These are phyloP conservation scores for Andrographis paniculata DNA, from an alignment of 305 asterid species.

Conservation along the genomic window DNA sequence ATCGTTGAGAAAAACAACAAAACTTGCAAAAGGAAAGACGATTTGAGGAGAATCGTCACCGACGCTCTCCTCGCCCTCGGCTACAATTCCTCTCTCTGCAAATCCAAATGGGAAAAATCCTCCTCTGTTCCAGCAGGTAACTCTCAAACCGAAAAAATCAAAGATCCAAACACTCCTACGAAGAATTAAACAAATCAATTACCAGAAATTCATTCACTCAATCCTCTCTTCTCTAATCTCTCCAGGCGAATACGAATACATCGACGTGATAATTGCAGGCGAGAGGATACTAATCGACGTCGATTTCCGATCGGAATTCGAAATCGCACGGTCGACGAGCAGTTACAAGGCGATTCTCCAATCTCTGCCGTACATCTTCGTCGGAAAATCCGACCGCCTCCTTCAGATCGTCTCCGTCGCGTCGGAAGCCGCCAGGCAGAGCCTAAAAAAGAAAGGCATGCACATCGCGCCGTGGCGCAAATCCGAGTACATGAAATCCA, in stretches of 20 bases:
- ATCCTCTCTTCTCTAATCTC: not conserved
- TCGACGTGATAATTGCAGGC: constrained; percentile 46
- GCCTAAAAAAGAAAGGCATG: constrained; percentile 73
- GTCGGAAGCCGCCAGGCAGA: constrained; percentile 49
- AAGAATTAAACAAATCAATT: too few species aligned
- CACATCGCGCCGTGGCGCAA: constrained; percentile 77
- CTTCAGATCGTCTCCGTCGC: constrained; percentile 46
- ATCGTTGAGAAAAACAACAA: constrained; percentile 52
- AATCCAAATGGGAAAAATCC: constrained; percentile 68
- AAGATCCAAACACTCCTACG: too few species aligned
- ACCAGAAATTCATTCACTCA: too few species aligned
- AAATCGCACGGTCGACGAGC: constrained; percentile 61
- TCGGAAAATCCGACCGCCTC: constrained; percentile 61
- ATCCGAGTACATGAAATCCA: constrained; percentile 53
- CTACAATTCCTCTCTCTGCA: constrained; percentile 50
- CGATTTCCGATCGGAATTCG: constrained; percentile 71
- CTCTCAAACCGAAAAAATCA: too few species aligned
- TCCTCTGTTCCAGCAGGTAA: constrained; percentile 62
- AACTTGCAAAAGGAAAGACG: constrained; percentile 41
- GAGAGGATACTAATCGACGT: constrained; percentile 52
- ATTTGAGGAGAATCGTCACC: constrained; percentile 38
- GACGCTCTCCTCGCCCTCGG: constrained; percentile 42
- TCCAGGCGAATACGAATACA: constrained; percentile 61
- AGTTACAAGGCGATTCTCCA: constrained; percentile 42
- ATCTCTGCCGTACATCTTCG: constrained; percentile 46